A percentile compares a stretch with the other conserved stretches of the same genome.
phyloP scores from a whole-genome alignment of 2,329 filamentous ascomycete species.

The Fusarium tuaranense region DNA sequence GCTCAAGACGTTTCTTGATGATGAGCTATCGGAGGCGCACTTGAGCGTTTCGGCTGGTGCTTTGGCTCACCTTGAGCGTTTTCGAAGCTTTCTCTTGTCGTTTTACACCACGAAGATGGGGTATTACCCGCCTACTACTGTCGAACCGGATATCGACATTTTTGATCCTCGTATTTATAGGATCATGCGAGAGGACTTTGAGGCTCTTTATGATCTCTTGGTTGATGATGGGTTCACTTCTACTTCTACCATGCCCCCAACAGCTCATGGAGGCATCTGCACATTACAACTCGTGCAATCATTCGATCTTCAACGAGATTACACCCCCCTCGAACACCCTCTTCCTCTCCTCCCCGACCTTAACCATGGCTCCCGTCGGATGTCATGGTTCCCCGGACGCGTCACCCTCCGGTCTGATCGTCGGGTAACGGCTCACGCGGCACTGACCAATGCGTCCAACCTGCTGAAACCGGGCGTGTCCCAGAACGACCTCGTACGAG shows the following conservation, averaged over 20 bases:
- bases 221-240: slow-evolving; percentile 70
- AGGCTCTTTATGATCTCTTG: slow-evolving; percentile 76
- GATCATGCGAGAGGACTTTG: slow-evolving; percentile 76
- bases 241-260: slow-evolving; percentile 61
- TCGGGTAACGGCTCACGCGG: slow-evolving; percentile 63
- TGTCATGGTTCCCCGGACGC: slow-evolving; percentile 56
- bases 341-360: slow-evolving; percentile 73
- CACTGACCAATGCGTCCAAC: slow-evolving; percentile 65
- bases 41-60: slow-evolving; percentile 73
- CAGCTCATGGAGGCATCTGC: slow-evolving; percentile 75
- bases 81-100: slow-evolving; percentile 74
- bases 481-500: slow-evolving; percentile 70
- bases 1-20: slow-evolving; percentile 75
- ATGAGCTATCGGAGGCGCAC: slow-evolving; percentile 75
- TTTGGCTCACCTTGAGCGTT: slow-evolving; percentile 77
- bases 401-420: slow-evolving; percentile 61
- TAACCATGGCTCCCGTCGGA: slow-evolving; percentile 46
- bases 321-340: slow-evolving; percentile 70
- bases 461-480: slow-evolving; percentile 50
- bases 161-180: slow-evolving; percentile 70
- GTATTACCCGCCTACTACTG: slow-evolving; percentile 74
- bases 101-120: slow-evolving; percentile 77
- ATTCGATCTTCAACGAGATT: slow-evolving; percentile 73
- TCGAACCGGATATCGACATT: slow-evolving; percentile 49
- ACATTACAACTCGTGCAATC: slow-evolving; percentile 74